A percentile compares a stretch with the other conserved stretches of the same genome.
Conservation (phyloP, 768 basidiomycete species). For the Boletus coccyginus region DNA sequence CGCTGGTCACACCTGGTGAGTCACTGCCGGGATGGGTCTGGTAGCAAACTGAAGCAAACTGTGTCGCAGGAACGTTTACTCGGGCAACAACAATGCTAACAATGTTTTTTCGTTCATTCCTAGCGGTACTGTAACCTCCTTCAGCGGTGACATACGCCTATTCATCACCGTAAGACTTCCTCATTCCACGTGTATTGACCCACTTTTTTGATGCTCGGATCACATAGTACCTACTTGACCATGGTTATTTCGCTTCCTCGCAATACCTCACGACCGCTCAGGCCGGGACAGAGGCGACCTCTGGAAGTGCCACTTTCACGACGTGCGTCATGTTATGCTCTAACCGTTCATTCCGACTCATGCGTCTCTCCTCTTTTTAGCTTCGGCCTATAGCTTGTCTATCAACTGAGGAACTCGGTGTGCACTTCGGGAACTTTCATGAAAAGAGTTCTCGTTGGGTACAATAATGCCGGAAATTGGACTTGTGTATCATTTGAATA, state of each 20-base stretch:
- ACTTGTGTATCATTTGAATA: not conserved
- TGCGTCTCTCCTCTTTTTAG: constrained; percentile 21
- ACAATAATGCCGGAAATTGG: not conserved
- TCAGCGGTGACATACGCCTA: not conserved
- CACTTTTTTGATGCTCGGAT: not conserved
- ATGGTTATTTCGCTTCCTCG: constrained; percentile 45
- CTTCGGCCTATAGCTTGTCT: constrained; percentile 38
- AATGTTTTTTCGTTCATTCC: constrained; percentile 1
- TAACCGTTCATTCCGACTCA: not conserved
- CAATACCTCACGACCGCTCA: constrained; percentile 60
- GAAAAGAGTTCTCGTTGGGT: not conserved
- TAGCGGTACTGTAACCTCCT: not conserved
- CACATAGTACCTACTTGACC: constrained; percentile 48
- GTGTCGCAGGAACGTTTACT: not conserved
- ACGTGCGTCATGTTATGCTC: constrained; percentile 39
- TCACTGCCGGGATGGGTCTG: not conserved
- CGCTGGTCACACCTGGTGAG: not conserved
- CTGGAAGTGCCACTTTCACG: constrained; percentile 52
- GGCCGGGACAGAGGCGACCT: constrained; percentile 63
- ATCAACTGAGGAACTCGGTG: not conserved
- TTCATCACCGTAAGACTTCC: not conserved
- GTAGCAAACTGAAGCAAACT: not conserved
- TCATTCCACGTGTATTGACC: not conserved
- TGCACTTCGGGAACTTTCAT: not conserved
- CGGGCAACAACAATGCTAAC: not conserved